Evolutionary conservation across 306 rosid genomes (phyloP).

Genomic region (Cucumis cinereus): DNA sequence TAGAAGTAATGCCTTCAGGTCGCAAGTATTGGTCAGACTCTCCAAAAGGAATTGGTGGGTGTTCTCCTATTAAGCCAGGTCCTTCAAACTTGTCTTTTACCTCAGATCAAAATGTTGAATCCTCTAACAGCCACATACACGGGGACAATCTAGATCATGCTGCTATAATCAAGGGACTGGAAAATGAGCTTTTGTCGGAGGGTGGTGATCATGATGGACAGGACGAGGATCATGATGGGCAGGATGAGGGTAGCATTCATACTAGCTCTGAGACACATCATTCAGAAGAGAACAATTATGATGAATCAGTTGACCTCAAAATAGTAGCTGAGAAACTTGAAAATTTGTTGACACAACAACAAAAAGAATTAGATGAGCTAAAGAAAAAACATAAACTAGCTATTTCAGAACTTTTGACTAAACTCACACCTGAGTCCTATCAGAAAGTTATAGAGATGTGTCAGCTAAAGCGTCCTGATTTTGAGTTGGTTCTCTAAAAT

Average conservation of each 20-base stretch:
- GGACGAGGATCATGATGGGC: not conserved
- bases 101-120: slow-evolving; percentile 14
- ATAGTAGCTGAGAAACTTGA: slow-evolving; percentile 29
- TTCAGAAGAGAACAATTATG: not conserved
- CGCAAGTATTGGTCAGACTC: slow-evolving; percentile 90
- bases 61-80: slow-evolving; percentile 34
- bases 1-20: slow-evolving; percentile 81
- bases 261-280: not conserved
- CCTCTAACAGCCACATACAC: slow-evolving; percentile 3
- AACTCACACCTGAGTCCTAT: slow-evolving; percentile 33
- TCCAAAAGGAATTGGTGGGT: slow-evolving; percentile 45
- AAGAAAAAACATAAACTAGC: slow-evolving; percentile 51
- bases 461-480: slow-evolving; percentile 26
- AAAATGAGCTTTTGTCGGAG: not conserved
- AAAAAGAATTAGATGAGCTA: slow-evolving; percentile 48
- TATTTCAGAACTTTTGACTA: slow-evolving; percentile 35
- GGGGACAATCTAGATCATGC: slow-evolving; percentile 11
- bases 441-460: slow-evolving; percentile 34
- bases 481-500: not conserved
- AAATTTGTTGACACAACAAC: slow-evolving; percentile 35
- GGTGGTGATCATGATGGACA: not conserved
- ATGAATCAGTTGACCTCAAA: slow-evolving; percentile 22
- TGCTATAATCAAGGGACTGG: slow-evolving; percentile 11
- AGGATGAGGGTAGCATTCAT: not conserved
- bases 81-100: slow-evolving; percentile 32